Evolutionary conservation across 805 yeast species (phyloP).

Genomic region (Candida corydali): DNA sequence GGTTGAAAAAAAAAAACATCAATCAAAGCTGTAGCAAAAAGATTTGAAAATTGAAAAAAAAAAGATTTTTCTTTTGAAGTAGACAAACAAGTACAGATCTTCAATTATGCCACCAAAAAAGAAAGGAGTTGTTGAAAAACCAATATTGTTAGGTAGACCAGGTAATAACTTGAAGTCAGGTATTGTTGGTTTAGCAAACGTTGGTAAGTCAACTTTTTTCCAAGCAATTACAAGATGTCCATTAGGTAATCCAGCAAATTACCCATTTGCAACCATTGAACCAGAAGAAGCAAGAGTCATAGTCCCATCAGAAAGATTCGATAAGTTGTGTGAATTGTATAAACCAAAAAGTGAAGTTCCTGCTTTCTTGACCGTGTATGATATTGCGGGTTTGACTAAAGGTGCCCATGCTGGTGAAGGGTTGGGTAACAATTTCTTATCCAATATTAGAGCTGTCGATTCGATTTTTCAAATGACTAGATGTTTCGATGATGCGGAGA

Average conservation of each 20-base stretch:
- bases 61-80: constrained; percentile 1
- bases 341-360: constrained; percentile 84
- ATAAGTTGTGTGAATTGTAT: constrained; percentile 68
- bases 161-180: constrained; percentile 52
- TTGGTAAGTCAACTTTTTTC: constrained; percentile 96
- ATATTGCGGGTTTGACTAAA: constrained; percentile 96
- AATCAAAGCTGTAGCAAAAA: constrained; percentile 2
- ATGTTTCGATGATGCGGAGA: constrained; percentile 96
- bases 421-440: constrained; percentile 93
- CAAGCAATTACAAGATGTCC: constrained; percentile 94
- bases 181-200: constrained; percentile 92
- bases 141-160: constrained; percentile 79
- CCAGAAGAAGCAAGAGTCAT: constrained; percentile 97
- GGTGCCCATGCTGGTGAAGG: constrained; percentile 98
- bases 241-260: constrained; percentile 94
- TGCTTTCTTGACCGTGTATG: constrained; percentile 88
- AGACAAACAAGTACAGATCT: too few species aligned
- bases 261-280: constrained; percentile 96
- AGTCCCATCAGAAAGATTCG: constrained; percentile 89
- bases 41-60: constrained; percentile 1
- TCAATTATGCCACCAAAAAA: constrained; percentile 70
- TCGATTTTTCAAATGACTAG: constrained; percentile 97
- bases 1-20: constrained; percentile 3
- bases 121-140: constrained; percentile 59
- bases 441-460: constrained; percentile 96